Evolutionary conservation across 2,329 filamentous ascomycete genomes (phyloP), one percentile per base, ranked within the genome.

Genomic region (Falciphora oryzae): DNA sequence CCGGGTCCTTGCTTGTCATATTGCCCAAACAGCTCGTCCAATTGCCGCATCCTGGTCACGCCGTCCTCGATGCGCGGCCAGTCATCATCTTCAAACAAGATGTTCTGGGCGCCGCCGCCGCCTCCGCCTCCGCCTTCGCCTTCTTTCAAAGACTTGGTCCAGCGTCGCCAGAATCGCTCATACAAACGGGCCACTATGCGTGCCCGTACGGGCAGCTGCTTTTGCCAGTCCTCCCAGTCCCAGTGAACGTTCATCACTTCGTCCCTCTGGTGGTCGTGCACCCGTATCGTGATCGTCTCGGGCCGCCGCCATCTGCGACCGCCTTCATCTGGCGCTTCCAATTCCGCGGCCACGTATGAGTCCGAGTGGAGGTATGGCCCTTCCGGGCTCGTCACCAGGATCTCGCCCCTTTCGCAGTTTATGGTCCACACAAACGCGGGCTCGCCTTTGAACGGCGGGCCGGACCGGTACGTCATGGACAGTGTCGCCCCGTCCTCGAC

Each of bases 171-270:
- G 73, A 80, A 85, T 1, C 76, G 77, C 68, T 89, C 85, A 73
- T 88, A 89, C 0, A 86, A 68, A 25, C 77, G 78, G 0, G 79
- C 85, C 32, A 88, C 80, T 66, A 80, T 82, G 63, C 81, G 76
- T 1, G 77, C 78, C 3, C 74, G 68, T 0, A 78, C 53, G 0
- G 81, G 78, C 25, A 85, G 66, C 13, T 79, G 75, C 18, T 78
- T 74, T 69, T 81, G 81, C 73, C 79, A 82, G 3, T 78, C 77
- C 22, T 76, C 72, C 75, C 79, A 85, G 11, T 75, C 72, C 74
- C 79, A 80, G 1, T 75, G 69, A 0, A 84, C 71, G 4, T 75
- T 68, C 16, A 81, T 76, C 1, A 83, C 74, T n/a, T 77, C 68
- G 38, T 80, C 78, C 0, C 74, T 80, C 35, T 75, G 78, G 35